These are phyloP conservation scores for Fusarium pseudonygamai DNA, from an alignment of 2,329 filamentous ascomycete species.

Conservation along the genomic window DNA sequence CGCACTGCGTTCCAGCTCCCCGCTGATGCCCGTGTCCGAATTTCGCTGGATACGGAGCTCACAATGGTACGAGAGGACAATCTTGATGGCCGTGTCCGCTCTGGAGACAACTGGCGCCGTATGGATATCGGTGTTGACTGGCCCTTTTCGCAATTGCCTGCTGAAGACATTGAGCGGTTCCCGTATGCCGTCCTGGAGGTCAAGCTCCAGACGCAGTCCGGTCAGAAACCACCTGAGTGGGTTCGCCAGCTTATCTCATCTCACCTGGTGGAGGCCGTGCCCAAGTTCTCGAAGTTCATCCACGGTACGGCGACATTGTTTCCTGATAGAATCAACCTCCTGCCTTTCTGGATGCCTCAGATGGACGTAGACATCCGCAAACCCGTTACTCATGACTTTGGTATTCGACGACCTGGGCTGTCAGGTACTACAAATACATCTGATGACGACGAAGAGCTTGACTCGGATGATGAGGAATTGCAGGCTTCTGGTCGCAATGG, in stretches of 20 bases:
- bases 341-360: conserved; percentile 98
- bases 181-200: conserved; percentile 97
- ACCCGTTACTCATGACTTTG: conserved; percentile 86
- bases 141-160: conserved; percentile 88
- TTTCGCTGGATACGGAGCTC: conserved; percentile 95
- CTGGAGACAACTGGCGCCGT: conserved; percentile 91
- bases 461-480: conserved; percentile 71
- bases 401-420: conserved; percentile 82
- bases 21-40: conserved; percentile 93
- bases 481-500: conserved; percentile 14
- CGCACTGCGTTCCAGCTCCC: conserved; percentile 97
- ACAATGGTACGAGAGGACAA: conserved; percentile 97
- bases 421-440: conserved; percentile 82
- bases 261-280: conserved; percentile 97
- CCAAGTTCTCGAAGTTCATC: conserved; percentile 99
- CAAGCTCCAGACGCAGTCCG: conserved; percentile 95
- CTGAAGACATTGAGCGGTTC: conserved; percentile 88
- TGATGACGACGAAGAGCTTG: conserved; percentile 76
- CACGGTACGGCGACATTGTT: conserved; percentile 92
- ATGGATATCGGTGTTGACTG: conserved; percentile 98
- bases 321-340: conserved; percentile 83
- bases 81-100: conserved; percentile 78
- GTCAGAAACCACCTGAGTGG: conserved; percentile 96
- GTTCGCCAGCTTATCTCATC: conserved; percentile 92
- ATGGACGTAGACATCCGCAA: conserved; percentile 99